phyloP scores from a whole-genome alignment of 768 basidiomycete genomes.

The Leucogyrophana mollusca region DNA sequence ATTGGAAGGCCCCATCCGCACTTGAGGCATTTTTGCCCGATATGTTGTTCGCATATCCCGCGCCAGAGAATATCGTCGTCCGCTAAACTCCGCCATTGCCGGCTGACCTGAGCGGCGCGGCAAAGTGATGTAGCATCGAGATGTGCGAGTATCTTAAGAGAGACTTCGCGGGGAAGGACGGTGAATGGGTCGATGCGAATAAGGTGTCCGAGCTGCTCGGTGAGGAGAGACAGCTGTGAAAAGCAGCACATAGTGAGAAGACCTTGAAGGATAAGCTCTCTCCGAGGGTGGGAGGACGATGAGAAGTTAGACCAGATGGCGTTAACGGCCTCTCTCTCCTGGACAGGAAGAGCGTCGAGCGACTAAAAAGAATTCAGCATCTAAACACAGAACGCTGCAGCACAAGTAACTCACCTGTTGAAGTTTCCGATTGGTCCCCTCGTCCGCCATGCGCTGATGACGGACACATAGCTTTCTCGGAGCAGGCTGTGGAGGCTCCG shows the following conservation, averaged over 20 bases:
- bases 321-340: slow-evolving; percentile 86
- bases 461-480: slow-evolving; percentile 84
- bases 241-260: slow-evolving; percentile 99
- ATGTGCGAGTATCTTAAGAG: slow-evolving; percentile 80
- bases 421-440: slow-evolving; percentile 87
- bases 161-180: slow-evolving; percentile 87
- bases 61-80: slow-evolving; percentile 97
- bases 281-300: slow-evolving; percentile 84
- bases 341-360: slow-evolving; percentile 81
- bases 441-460: slow-evolving; percentile 96
- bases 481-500: slow-evolving; percentile 33
- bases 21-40: slow-evolving; percentile 93
- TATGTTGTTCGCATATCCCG: slow-evolving; percentile 97
- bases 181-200: slow-evolving; percentile 95
- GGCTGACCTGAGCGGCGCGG: slow-evolving; percentile 88
- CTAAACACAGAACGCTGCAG: no score
- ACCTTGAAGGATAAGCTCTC: slow-evolving; percentile 93
- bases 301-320: slow-evolving; percentile 97
- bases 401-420: slow-evolving; percentile 64
- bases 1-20: slow-evolving; percentile 98
- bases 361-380: slow-evolving; percentile 51
- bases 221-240: slow-evolving; percentile 94
- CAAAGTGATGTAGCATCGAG: slow-evolving; percentile 93
- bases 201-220: slow-evolving; percentile 86
- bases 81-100: slow-evolving; percentile 81